phyloP scores from a whole-genome alignment of 495 filamentous ascomycete species.

The Evansstolkia leycettana region DNA sequence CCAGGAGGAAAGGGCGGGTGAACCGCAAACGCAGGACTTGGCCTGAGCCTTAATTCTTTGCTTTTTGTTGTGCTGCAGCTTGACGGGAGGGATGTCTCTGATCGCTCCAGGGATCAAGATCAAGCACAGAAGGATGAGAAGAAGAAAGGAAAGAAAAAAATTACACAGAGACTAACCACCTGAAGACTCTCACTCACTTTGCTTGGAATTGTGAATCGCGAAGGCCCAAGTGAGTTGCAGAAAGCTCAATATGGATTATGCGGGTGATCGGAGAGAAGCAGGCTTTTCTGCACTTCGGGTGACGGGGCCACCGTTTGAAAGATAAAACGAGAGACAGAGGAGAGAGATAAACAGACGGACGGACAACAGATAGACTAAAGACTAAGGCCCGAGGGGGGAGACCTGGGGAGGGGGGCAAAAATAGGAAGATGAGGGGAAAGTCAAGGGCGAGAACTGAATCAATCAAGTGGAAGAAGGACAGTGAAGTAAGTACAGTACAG shows the following conservation, averaged over 20 bases:
- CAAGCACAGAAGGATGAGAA: no score
- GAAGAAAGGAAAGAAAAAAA: no score
- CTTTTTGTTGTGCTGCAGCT: constrained; percentile 8
- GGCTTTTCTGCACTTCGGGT: neutral
- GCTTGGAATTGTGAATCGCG: neutral
- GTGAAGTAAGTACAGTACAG: no score
- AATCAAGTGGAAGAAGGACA: no score
- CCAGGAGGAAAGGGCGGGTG: neutral
- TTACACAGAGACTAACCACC: no score
- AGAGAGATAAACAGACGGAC: constrained; percentile 1
- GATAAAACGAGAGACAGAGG: constrained; percentile 1
- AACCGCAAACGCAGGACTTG: constrained; percentile 16
- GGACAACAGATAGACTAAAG: neutral
- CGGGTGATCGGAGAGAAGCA: no score
- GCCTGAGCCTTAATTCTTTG: constrained; percentile 12
- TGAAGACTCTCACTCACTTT: no score
- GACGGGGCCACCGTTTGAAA: constrained; percentile 1
- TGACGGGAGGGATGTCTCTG: constrained; percentile 4
- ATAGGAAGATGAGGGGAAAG: constrained; percentile 1
- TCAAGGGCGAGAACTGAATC: no score
- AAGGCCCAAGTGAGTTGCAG: neutral
- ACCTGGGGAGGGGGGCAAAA: constrained; percentile 2
- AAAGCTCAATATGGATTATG: neutral
- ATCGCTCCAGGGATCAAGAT: constrained; percentile 2
- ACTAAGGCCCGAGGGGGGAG: neutral